Evolutionary conservation across 2,329 filamentous ascomycete genomes (phyloP).

Genomic region (Colletotrichum scovillei): DNA sequence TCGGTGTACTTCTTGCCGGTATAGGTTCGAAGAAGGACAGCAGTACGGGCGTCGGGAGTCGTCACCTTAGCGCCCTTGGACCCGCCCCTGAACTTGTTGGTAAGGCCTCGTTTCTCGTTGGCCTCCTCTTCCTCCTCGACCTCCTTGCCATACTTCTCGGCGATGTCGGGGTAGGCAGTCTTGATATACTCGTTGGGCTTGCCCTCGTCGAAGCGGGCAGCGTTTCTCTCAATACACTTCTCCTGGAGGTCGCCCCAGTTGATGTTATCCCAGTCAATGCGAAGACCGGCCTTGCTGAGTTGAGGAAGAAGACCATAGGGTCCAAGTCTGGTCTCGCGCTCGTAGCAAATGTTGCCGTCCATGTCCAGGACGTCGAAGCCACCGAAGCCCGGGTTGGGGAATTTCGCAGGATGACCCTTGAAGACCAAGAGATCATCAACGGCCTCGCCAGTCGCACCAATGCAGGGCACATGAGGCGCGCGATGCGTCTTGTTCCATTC

Average conservation of each 20-base stretch:
- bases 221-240: slow-evolving; percentile 73
- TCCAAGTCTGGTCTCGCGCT: slow-evolving; percentile 76
- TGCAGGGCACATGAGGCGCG: slow-evolving; percentile 72
- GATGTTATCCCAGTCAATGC: slow-evolving; percentile 70
- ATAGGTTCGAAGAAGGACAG: slow-evolving; percentile 81
- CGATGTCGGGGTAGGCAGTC: slow-evolving; percentile 45
- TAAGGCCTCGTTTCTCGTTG: slow-evolving; percentile 22
- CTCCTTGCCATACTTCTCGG: slow-evolving; percentile 23
- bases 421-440: slow-evolving; percentile 73
- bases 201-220: slow-evolving; percentile 67
- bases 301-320: slow-evolving; percentile 69
- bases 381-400: slow-evolving; percentile 72
- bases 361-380: slow-evolving; percentile 70
- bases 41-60: slow-evolving; percentile 63
- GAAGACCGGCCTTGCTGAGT: slow-evolving; percentile 56
- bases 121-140: slow-evolving; percentile 5
- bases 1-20: slow-evolving; percentile 80
- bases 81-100: slow-evolving; percentile 9
- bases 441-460: slow-evolving; percentile 70
- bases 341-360: slow-evolving; percentile 73
- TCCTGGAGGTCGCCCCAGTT: slow-evolving; percentile 79
- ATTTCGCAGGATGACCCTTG: slow-evolving; percentile 68
- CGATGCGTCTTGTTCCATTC: slow-evolving; percentile 68
- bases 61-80: slow-evolving; percentile 15
- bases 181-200: slow-evolving; percentile 56